phyloP scores from a whole-genome alignment of 306 rosid species.

The Trifolium repens region DNA sequence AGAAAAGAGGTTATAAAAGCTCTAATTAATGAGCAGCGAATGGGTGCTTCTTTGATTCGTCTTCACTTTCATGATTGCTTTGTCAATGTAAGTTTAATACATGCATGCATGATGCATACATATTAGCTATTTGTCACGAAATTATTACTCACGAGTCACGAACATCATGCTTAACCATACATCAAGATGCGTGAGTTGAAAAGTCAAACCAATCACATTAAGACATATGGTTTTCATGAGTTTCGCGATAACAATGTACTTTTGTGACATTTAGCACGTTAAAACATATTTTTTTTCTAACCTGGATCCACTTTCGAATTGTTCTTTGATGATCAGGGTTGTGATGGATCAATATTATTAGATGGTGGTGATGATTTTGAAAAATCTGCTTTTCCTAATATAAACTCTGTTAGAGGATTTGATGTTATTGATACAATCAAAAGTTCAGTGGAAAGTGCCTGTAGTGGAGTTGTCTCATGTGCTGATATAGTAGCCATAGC shows the following conservation, averaged over 20 bases:
- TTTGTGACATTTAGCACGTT: neutral
- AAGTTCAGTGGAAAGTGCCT: constrained; percentile 73
- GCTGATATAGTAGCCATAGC: constrained; percentile 84
- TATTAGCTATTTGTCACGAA: neutral
- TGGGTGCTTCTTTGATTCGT: constrained; percentile 90
- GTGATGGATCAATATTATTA: constrained; percentile 81
- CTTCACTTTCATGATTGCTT: constrained; percentile 97
- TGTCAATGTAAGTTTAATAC: constrained; percentile 65
- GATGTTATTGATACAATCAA: constrained; percentile 83
- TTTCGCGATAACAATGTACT: neutral
- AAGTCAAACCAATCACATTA: too few relatives aligned
- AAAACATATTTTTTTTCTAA: too few relatives aligned
- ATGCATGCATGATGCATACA: neutral
- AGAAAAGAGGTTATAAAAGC: constrained; percentile 66
- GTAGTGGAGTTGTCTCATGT: constrained; percentile 82
- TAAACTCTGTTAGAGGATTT: constrained; percentile 77
- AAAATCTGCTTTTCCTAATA: constrained; percentile 68
- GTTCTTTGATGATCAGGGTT: constrained; percentile 59
- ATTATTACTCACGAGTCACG: too few relatives aligned
- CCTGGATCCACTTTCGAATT: neutral
- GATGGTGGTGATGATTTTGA: constrained; percentile 63
- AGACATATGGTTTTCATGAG: too few relatives aligned
- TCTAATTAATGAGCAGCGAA: constrained; percentile 66
- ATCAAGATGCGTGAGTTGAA: too few relatives aligned
- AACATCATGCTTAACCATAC: too few relatives aligned